phyloP scores from a whole-genome alignment of 192 early-diverging fungal species.

The Jimgerdemannia flammicorona region DNA sequence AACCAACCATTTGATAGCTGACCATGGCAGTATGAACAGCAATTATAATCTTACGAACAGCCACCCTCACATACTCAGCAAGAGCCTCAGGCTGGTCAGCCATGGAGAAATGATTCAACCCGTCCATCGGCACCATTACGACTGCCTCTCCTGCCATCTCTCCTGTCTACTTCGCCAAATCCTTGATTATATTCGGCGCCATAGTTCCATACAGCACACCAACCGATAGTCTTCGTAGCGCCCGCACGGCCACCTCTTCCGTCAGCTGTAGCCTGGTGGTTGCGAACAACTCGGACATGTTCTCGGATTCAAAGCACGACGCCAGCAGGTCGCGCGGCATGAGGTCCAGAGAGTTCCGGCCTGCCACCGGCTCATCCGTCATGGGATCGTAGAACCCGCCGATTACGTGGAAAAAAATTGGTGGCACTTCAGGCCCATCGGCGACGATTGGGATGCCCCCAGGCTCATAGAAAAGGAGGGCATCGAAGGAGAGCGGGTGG shows the following conservation, averaged over 20 bases:
- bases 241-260: background rate
- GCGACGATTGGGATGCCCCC: too few species aligned
- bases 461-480: background rate
- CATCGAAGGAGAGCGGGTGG: background rate
- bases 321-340: background rate
- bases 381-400: background rate
- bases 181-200: background rate
- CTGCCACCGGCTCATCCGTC: background rate
- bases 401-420: background rate
- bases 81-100: background rate
- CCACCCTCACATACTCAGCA: background rate
- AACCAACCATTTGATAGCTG: too few species aligned
- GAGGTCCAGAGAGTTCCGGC: background rate
- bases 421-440: background rate
- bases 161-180: background rate
- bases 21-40: too few species aligned
- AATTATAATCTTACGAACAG: background rate
- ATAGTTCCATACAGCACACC: background rate
- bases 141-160: background rate
- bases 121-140: background rate
- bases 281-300: background rate
- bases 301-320: background rate
- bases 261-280: background rate
- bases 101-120: background rate
- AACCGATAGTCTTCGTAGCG: background rate